Percentiles rank a stretch among this genome's conserved stretches.
Conservation (phyloP, 163 green algal species). For the Smithsoniella earleae region DNA sequence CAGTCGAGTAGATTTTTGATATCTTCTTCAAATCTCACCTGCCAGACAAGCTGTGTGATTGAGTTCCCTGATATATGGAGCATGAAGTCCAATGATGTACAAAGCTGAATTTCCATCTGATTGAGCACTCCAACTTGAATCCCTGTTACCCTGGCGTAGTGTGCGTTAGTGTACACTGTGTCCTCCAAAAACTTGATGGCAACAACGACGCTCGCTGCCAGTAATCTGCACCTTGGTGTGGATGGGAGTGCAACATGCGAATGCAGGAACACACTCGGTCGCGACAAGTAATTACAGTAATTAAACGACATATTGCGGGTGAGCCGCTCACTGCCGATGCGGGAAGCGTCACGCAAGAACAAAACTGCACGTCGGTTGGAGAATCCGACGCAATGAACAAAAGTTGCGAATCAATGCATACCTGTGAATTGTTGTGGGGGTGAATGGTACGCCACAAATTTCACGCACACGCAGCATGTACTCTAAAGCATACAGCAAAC, state of each 20-base stretch:
- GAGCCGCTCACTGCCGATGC: neutral
- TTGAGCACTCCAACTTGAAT: neutral
- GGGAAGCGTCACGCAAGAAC: neutral
- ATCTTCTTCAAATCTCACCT: no score
- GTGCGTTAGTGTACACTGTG: neutral
- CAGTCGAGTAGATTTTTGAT: no score
- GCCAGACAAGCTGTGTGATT: no score
- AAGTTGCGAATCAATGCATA: no score
- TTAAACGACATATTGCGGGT: no score
- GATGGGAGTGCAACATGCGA: no score
- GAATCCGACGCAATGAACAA: neutral
- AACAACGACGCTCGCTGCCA: neutral
- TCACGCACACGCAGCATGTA: constrained; percentile 8
- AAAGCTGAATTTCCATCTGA: constrained; percentile 21
- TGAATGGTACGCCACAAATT: neutral
- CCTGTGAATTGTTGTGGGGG: neutral
- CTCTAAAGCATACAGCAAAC: constrained; percentile 15
- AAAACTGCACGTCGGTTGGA: neutral
- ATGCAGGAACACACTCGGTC: no score
- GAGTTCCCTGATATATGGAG: no score
- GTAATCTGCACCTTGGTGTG: constrained; percentile 2
- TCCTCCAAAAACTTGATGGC: constrained; percentile 24
- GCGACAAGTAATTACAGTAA: no score
- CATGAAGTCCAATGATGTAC: no score
- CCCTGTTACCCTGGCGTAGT: constrained; percentile 1